Conservation (phyloP, 495 filamentous ascomycete genomes). For the Hyaloscypha hepaticicola region DNA sequence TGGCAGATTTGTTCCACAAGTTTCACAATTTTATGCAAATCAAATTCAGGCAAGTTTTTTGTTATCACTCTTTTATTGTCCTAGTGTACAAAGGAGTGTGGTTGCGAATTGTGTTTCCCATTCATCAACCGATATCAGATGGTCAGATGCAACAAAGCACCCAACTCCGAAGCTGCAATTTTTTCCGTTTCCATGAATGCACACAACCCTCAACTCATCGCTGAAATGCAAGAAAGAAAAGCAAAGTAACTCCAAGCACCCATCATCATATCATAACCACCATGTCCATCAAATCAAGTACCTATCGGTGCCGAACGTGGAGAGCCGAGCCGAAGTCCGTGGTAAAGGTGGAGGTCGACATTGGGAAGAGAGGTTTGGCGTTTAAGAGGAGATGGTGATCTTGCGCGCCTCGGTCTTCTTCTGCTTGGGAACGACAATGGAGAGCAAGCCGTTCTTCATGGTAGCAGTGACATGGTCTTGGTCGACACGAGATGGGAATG, state of each 20-base stretch:
- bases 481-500: slow-evolving; percentile 71
- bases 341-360: background rate
- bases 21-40: background rate
- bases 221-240: background rate
- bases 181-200: background rate
- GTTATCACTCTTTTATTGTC: background rate
- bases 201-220: background rate
- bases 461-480: slow-evolving; percentile 73
- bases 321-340: background rate
- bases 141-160: background rate
- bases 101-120: background rate
- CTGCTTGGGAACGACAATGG: slow-evolving; percentile 70
- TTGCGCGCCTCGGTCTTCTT: slow-evolving; percentile 27
- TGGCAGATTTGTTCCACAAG: background rate
- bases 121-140: background rate
- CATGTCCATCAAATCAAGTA: background rate
- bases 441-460: slow-evolving; percentile 73
- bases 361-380: background rate
- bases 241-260: background rate
- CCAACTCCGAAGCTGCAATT: background rate
- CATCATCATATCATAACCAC: background rate
- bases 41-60: background rate
- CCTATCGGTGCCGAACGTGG: background rate
- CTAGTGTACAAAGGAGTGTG: background rate
- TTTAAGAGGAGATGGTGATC: slow-evolving; percentile 30